Evolutionary conservation across 2,329 filamentous ascomycete species (phyloP), one percentile per base, ranked within the genome.

Genomic region (Diatrype stigma): DNA sequence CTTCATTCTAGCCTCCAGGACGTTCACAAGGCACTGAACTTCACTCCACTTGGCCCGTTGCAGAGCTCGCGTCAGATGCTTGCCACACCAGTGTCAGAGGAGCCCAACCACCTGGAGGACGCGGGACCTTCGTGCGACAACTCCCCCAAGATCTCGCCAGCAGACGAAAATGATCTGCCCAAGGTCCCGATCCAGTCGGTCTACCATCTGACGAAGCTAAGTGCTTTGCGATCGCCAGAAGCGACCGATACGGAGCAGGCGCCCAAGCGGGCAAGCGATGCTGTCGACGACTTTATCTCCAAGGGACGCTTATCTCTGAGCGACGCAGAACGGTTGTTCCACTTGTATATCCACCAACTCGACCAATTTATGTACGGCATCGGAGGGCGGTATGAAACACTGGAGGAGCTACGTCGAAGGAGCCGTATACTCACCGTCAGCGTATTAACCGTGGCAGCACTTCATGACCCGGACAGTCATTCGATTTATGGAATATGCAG

Each of bases 361-460:
- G 77, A 80, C 55, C 70, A 74, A 47, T 71, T 76, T 48, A 68
- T 80, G 51, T 81, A 78, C 51, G 71, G 72, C 3, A 77, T 78
- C 22, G 73, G 77, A 17, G 69, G 78, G 17, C 73, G 75, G 6
- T 78, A 80, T 53, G 68, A 69, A 42, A 73, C 75, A 6, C 64
- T 82, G 2, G 73, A 74, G 0, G 76, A 74, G 6, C 68, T 84
- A 10, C 75, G 82, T 16, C 74, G 77, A 17, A 74, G 73, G 16
- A 84, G 80, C 2, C 73, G 78, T 0, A 68, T 83, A 2, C 68
- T 85, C 11, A 77, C 80, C 7, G 59, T 52, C 73, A 75, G 56
- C 73, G 78, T 59, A 73, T 79, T 56, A 73, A 77, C 44, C 68
- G 77, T 50, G 70, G 76, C 45, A 70, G 79, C 50, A 73, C 75